phyloP scores from a whole-genome alignment of 768 basidiomycete species.

The Thelephora ganbajun region DNA sequence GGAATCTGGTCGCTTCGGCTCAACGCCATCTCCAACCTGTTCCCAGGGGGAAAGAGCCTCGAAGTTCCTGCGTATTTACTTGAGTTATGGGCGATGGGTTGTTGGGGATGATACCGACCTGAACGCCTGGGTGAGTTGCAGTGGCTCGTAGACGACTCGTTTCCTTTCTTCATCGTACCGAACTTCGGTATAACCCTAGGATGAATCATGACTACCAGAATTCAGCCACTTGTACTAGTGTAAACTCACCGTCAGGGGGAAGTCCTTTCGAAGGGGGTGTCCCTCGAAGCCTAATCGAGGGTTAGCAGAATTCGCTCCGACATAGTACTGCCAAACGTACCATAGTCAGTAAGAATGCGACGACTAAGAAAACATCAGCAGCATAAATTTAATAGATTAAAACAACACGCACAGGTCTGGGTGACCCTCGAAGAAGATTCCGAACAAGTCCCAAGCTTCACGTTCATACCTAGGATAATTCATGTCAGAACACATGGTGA shows the following conservation, averaged over 20 bases:
- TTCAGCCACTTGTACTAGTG: neutral
- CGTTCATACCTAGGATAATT: conserved; percentile 67
- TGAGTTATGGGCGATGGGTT: neutral
- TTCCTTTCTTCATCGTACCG: conserved; percentile 97
- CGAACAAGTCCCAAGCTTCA: conserved; percentile 96
- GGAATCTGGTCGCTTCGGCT: conserved; percentile 45
- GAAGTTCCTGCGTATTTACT: conserved; percentile 56
- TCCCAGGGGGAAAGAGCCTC: conserved; percentile 93
- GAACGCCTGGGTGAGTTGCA: conserved; percentile 97
- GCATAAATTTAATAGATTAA: conserved; percentile 9
- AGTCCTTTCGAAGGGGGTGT: conserved; percentile 94
- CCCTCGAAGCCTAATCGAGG: conserved; percentile 72
- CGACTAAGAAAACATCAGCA: conserved; percentile 35
- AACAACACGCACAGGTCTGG: conserved; percentile 72
- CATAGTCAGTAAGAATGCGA: conserved; percentile 96
- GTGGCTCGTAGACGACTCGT: conserved; percentile 92
- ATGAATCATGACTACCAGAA: neutral
- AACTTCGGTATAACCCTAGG: conserved; percentile 93
- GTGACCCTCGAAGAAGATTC: conserved; percentile 92
- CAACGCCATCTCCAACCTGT: conserved; percentile 63
- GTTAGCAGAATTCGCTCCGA: too few relatives aligned
- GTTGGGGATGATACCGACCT: conserved; percentile 34
- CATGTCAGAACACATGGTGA: neutral
- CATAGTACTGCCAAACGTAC: conserved; percentile 20
- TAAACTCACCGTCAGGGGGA: conserved; percentile 77